A percentile compares a stretch with the other conserved stretches of the same genome.
Conservation (phyloP, 495 filamentous ascomycete genomes). For the Podospora comata region DNA sequence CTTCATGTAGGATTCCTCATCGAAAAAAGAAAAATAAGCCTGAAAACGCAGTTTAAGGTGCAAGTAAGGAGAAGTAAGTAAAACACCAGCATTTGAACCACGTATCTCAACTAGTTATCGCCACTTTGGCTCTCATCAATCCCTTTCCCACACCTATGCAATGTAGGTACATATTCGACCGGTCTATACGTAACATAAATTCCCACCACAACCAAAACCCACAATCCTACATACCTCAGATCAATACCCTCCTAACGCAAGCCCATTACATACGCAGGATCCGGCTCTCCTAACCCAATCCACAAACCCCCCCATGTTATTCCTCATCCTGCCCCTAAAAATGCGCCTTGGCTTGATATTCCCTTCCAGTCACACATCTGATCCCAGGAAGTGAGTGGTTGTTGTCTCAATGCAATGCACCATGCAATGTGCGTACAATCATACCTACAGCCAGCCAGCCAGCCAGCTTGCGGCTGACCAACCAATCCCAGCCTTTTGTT, state of each 20-base stretch:
- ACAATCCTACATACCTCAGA: background rate
- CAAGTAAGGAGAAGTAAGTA: background rate
- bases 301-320: background rate
- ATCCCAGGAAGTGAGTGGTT: background rate
- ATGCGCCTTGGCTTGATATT: background rate
- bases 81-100: background rate
- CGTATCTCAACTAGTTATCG: background rate
- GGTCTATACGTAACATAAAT: too few species aligned
- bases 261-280: too few species aligned
- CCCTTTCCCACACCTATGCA: background rate
- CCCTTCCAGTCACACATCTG: background rate
- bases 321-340: background rate
- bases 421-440: background rate
- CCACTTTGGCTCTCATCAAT: background rate
- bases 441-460: background rate
- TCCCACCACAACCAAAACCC: too few species aligned
- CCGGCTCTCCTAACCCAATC: background rate
- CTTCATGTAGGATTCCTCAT: background rate
- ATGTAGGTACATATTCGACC: background rate
- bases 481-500: background rate
- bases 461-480: background rate
- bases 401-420: background rate
- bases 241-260: background rate
- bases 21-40: too few species aligned
- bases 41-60: too few species aligned